A percentile compares a stretch with the other conserved stretches of the same genome.
Conservation (phyloP, 345 rosid species). For the Aurinia saxatilis region DNA sequence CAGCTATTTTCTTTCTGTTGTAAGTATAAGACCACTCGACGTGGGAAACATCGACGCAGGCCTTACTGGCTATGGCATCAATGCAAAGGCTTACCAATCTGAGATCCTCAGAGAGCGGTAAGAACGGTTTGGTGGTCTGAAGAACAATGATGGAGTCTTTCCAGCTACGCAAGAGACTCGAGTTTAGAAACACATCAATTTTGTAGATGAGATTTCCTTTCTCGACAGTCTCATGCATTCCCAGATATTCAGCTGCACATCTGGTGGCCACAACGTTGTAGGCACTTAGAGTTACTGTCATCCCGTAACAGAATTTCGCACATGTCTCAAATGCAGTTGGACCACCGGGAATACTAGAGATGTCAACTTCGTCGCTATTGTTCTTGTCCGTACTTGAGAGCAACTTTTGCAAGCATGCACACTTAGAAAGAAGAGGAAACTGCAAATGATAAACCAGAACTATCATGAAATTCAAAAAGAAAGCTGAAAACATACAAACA, state of each 20-base stretch:
- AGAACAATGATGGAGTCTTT: slow-evolving; percentile 82
- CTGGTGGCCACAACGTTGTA: slow-evolving; percentile 65
- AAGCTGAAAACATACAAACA: not conserved
- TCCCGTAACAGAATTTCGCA: slow-evolving; percentile 80
- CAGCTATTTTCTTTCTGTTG: slow-evolving; percentile 59
- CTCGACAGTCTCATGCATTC: slow-evolving; percentile 69
- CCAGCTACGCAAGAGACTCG: slow-evolving; percentile 79
- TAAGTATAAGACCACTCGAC: slow-evolving; percentile 86
- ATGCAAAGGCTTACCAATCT: slow-evolving; percentile 49
- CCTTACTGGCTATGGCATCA: slow-evolving; percentile 61
- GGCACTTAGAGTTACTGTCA: slow-evolving; percentile 73
- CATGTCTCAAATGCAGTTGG: slow-evolving; percentile 75
- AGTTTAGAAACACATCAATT: slow-evolving; percentile 69
- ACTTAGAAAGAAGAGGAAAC: slow-evolving; percentile 87
- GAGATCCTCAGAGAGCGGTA: slow-evolving; percentile 63
- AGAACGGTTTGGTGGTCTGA: slow-evolving; percentile 48
- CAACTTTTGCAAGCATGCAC: slow-evolving; percentile 56
- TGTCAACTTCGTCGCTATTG: slow-evolving; percentile 42
- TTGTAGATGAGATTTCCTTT: slow-evolving; percentile 80
- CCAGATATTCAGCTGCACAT: slow-evolving; percentile 78
- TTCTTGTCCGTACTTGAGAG: slow-evolving; percentile 40
- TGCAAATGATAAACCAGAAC: slow-evolving; percentile 26
- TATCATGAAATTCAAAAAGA: not conserved
- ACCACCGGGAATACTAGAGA: slow-evolving; percentile 75
- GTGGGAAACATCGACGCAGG: slow-evolving; percentile 50